Evolutionary conservation across 208 protist species (phyloP).

Genomic region (Acanthamoeba lenticulata): DNA sequence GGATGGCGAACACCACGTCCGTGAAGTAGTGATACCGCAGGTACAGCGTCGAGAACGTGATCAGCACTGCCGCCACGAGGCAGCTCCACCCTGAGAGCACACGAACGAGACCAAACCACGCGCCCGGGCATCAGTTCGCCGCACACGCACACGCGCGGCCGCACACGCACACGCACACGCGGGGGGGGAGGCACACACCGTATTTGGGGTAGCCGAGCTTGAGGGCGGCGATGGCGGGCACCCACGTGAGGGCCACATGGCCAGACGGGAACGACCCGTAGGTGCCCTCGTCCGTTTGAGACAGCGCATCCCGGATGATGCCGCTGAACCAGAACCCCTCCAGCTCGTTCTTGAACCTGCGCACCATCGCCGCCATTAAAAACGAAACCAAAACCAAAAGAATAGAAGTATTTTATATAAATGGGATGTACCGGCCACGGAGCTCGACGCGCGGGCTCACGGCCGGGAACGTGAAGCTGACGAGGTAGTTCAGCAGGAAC

Average conservation of each 20-base stretch:
- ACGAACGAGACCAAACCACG: background rate
- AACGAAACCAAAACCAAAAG: no score
- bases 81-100: background rate
- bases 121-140: no score
- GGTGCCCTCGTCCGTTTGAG: constrained; percentile 40
- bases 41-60: constrained; percentile 41
- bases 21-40: constrained; percentile 56
- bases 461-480: constrained; percentile 45
- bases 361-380: no score
- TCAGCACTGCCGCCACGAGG: constrained; percentile 23
- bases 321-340: constrained; percentile 30
- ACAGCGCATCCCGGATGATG: constrained; percentile 15
- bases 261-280: constrained; percentile 41
- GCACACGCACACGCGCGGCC: background rate
- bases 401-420: no score
- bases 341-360: constrained; percentile 25
- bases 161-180: background rate
- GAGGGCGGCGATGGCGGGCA: constrained; percentile 3
- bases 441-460: background rate
- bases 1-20: constrained; percentile 29
- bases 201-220: constrained; percentile 55
- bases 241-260: constrained; percentile 26
- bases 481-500: constrained; percentile 32
- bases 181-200: background rate
- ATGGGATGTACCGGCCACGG: background rate